phyloP scores from a whole-genome alignment of 1,284 basidiomycete species.

The Cryptococcus sp. region DNA sequence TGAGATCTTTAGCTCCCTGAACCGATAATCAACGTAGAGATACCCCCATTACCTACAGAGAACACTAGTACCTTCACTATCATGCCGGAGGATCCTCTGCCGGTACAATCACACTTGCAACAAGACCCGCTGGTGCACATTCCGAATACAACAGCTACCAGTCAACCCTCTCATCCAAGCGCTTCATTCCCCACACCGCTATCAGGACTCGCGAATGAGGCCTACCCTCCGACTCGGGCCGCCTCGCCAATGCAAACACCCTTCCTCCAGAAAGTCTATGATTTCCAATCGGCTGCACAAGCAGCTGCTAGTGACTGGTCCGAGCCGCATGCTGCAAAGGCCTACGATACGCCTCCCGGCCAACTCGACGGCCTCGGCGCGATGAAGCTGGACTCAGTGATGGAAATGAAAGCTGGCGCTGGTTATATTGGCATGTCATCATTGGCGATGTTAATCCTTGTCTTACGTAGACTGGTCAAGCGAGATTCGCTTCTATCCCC shows the following conservation, averaged over 20 bases:
- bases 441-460: conserved; percentile 6
- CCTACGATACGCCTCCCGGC: conserved; percentile 1
- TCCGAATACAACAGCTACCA: too few species aligned
- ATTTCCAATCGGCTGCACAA: conserved; percentile 8
- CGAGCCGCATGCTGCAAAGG: conserved; percentile 5
- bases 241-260: conserved; percentile 1
- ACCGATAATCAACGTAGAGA: neutral
- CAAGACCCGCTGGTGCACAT: too few species aligned
- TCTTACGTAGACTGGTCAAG: conserved; percentile 6
- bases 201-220: neutral
- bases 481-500: conserved; percentile 4
- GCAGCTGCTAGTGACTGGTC: conserved; percentile 2
- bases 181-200: too few species aligned
- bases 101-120: too few species aligned
- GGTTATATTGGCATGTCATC: conserved; percentile 8
- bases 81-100: neutral
- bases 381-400: neutral
- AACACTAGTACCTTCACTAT: conserved; percentile 1
- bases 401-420: conserved; percentile 7
- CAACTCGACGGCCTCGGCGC: conserved; percentile 5
- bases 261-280: conserved; percentile 7
- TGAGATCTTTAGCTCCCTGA: too few species aligned
- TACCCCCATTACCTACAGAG: neutral
- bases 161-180: too few species aligned
- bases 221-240: conserved; percentile 6